Evolutionary conservation across 305 asterid species (phyloP), one percentile per base, ranked within the genome.

Genomic region (Striga hermonthica): DNA sequence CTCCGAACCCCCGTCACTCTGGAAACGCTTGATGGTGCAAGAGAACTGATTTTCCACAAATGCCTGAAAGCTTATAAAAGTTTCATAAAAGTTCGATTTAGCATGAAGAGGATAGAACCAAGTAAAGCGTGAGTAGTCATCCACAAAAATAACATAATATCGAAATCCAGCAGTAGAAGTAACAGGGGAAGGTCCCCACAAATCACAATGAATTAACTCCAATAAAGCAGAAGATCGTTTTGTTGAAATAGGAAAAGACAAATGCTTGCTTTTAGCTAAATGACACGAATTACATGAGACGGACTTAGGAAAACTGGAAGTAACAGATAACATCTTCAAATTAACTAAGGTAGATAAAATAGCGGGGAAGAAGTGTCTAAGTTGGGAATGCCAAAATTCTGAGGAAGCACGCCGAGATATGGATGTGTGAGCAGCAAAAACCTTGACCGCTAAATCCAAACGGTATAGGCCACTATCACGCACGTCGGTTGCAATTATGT

Each of bases 1-100:
- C 13, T 67, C 65, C 2, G 58, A 11, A 8, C 65, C 72, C 3
- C 48, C 58, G 9, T 67, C 72, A 67, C 65, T 67, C 16, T 67
- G 65, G 8, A 67, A 67, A 11, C n/a, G 6, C 31, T 12, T 50
- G 7, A 50, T 50, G 8, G 7, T 1, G 4, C 38, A 3, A 6
- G 60, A 57, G 13, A 57, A 47, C 9, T 67, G 65, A 31, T 44
- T 67, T n/a, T 47, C 57, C 6, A 59, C 72, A 13, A 67, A 57
- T 1, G 47, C 3, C 4, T 44, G 48, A 34, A 67, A 67, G 3
- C 9, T 44, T 1, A 28, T 14, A 13, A 57, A 57, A 0, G 36
- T 12, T 13, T 45, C 65, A 34, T 5, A 31, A 47, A 67, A 67
- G 6, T 57, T 48, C 0, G 65, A 57, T 34, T 67, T 67, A 0